Evolutionary conservation across 805 yeast species (phyloP).

Genomic region (baker's yeast (Saccharomyces cerevisiae)): DNA sequence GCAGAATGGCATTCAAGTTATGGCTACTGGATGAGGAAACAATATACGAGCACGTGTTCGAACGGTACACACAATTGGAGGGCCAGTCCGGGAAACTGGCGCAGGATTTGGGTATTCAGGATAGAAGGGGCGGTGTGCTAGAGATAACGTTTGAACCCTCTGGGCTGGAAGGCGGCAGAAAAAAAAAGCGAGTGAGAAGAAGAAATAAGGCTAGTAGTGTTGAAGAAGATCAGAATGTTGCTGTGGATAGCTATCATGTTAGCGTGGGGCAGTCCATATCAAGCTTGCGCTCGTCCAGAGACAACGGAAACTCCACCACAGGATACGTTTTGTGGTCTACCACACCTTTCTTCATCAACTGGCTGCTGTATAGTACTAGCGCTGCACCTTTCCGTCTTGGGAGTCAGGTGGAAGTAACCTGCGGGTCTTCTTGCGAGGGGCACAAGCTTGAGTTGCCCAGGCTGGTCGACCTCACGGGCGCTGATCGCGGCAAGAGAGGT

Average conservation of each 20-base stretch:
- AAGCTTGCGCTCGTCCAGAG: slow-evolving; percentile 21
- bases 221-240: not conserved
- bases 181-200: not conserved
- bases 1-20: slow-evolving; percentile 7
- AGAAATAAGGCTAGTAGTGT: not conserved
- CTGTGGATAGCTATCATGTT: slow-evolving; percentile 15
- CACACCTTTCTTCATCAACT: slow-evolving; percentile 26
- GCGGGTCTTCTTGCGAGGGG: not conserved
- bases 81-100: slow-evolving; percentile 13
- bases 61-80: slow-evolving; percentile 22
- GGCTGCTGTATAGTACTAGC: slow-evolving; percentile 24
- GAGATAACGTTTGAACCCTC: slow-evolving; percentile 22
- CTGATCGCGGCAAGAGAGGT: slow-evolving; percentile 3
- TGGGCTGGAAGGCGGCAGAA: not conserved
- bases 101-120: slow-evolving; percentile 30
- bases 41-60: slow-evolving; percentile 28
- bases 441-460: not conserved
- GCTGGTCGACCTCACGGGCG: not conserved
- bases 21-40: slow-evolving; percentile 15
- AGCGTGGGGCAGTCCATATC: slow-evolving; percentile 24
- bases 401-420: slow-evolving; percentile 3
- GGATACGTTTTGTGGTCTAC: slow-evolving; percentile 33
- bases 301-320: slow-evolving; percentile 31
- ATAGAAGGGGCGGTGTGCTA: slow-evolving; percentile 6
- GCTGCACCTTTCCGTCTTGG: slow-evolving; percentile 16